phyloP scores from a whole-genome alignment of 73 alveolate species.

The Tetrahymena elliotti region DNA sequence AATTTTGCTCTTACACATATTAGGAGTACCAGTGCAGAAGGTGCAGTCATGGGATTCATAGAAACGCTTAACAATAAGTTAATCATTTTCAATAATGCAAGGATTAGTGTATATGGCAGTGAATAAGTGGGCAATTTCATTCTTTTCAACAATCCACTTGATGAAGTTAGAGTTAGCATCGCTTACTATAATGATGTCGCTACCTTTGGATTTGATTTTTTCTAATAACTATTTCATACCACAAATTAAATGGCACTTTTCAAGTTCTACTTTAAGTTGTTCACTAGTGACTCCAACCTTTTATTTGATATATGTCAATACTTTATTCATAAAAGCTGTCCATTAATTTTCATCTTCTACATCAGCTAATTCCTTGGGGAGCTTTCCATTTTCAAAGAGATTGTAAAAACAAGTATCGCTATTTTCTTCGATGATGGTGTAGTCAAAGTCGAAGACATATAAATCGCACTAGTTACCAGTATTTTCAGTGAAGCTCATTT shows the following conservation, averaged over 20 bases:
- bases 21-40: slow-evolving; percentile 7
- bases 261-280: not conserved
- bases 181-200: slow-evolving; percentile 9
- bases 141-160: slow-evolving; percentile 18
- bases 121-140: slow-evolving; percentile 3
- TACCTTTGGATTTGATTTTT: not conserved
- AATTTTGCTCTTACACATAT: slow-evolving; percentile 23
- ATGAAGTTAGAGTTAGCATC: slow-evolving; percentile 34
- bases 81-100: slow-evolving; percentile 1
- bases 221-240: not conserved
- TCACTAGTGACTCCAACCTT: not conserved
- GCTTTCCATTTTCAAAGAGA: slow-evolving; percentile 13
- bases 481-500: not conserved
- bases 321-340: slow-evolving; percentile 14
- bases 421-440: slow-evolving; percentile 27
- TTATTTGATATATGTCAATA: not conserved
- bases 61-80: not conserved
- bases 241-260: not conserved
- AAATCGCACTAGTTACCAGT: not conserved
- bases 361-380: slow-evolving; percentile 10
- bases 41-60: slow-evolving; percentile 26
- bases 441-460: slow-evolving; percentile 26
- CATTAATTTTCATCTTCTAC: slow-evolving; percentile 1
- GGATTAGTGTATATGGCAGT: slow-evolving; percentile 21
- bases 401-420: slow-evolving; percentile 35